Conservation (phyloP, 2,329 filamentous ascomycete genomes). For the Neospermospora avenae region DNA sequence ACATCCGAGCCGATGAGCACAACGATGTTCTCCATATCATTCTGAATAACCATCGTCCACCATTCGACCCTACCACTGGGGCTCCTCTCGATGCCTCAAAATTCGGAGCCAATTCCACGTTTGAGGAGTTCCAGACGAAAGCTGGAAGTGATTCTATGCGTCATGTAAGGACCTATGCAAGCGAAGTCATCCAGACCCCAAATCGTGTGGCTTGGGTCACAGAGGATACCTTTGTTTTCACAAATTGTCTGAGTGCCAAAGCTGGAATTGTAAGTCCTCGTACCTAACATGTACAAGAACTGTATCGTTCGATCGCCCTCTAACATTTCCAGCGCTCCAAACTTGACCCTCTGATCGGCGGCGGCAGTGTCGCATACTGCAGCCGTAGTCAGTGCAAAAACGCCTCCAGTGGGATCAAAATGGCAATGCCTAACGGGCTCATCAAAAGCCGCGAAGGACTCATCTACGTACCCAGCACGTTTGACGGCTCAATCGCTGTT, state of each 20-base stretch:
- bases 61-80: constrained; percentile 34
- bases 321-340: constrained; percentile 24
- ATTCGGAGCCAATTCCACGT: constrained; percentile 38
- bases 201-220: constrained; percentile 37
- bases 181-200: constrained; percentile 35
- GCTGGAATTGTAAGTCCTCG: constrained; percentile 25
- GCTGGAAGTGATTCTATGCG: constrained; percentile 28
- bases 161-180: constrained; percentile 35
- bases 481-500: constrained; percentile 29
- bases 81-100: constrained; percentile 31
- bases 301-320: not conserved
- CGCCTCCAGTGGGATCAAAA: constrained; percentile 24
- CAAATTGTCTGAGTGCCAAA: constrained; percentile 38
- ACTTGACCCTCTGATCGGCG: constrained; percentile 31
- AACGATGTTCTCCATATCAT: constrained; percentile 31
- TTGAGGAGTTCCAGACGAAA: constrained; percentile 37
- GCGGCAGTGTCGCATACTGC: constrained; percentile 35
- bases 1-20: constrained; percentile 30
- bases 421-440: constrained; percentile 37
- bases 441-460: constrained; percentile 34
- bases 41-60: constrained; percentile 37
- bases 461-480: constrained; percentile 36
- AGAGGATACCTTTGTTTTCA: constrained; percentile 37
- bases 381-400: constrained; percentile 29
- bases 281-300: not conserved